Base-by-base conservation (phyloP, 2,329 filamentous ascomycete species). In the Zopfia rhizophila region DNA sequence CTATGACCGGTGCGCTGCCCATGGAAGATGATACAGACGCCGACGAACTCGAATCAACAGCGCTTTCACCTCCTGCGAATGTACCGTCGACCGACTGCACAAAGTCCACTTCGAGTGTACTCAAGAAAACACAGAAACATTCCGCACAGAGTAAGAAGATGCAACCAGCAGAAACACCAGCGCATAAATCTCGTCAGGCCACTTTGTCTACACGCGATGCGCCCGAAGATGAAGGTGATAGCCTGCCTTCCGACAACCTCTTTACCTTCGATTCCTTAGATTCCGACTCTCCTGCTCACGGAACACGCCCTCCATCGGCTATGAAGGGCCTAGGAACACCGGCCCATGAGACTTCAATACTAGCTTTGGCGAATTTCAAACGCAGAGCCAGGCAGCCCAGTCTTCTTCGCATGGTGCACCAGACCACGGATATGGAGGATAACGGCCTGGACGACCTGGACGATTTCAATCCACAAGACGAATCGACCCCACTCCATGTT, bases 401-500 rank as follows among this genome's bases (percentile, higher is more conserved):
- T 53, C 70, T 80, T 55, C 65, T 80, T 44, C 71, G 73, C 27
- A 77, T 78, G 74, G 74, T 78, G 5, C 72, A 75, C 46, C 73
- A 76, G 48, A 70, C 61, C 17, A 73, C 67, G 28, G 66, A 73
- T 41, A 70, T 75, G 8, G 75, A 81, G 16, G 78, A 81, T 22
- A 70, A 73, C 13, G 24, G 73, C 68, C 3, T 74, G 68, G 38
- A 71, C 70, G 43, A 78, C 70, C 53, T 81, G 70, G 58, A 81
- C 68, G 36, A 74, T 55, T 87, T 83, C 61, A 79, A 75, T 38
- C 86, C 80, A 0, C 85, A 89, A 45, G 85, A 84, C 19, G 85
- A 88, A 70, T 87, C 85, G 12, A 90, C 87, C 5, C 86, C 87
- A 3, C 61, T 87, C 18, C 81, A 83, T 46, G 70, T 79, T 14